A percentile compares a stretch with the other conserved stretches of the same genome.
phyloP scores from a whole-genome alignment of 768 basidiomycete species.

The Lactifluus rugatus region DNA sequence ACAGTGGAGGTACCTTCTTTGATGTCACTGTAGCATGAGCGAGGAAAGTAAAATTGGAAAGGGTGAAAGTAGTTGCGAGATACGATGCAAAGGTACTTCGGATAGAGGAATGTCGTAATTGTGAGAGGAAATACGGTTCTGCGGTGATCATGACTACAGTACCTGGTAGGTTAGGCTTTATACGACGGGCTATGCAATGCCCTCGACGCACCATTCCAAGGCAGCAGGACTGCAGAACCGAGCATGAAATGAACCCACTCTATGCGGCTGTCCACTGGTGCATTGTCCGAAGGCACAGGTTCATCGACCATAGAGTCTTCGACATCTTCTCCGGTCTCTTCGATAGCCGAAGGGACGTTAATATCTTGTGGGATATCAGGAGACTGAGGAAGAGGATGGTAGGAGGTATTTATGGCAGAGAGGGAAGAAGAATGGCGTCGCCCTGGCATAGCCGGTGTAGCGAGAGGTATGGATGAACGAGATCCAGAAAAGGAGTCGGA shows the following conservation, averaged over 20 bases:
- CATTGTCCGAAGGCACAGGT: background rate
- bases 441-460: background rate
- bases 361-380: background rate
- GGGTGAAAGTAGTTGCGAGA: constrained; percentile 40
- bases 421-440: constrained; percentile 11
- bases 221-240: constrained; percentile 70
- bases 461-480: background rate
- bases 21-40: constrained; percentile 64
- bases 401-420: constrained; percentile 5
- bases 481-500: background rate
- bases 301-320: constrained; percentile 1
- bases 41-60: constrained; percentile 58
- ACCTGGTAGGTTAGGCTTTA: background rate
- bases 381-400: constrained; percentile 12
- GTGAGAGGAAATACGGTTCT: constrained; percentile 68
- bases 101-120: constrained; percentile 51
- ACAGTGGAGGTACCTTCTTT: constrained; percentile 43
- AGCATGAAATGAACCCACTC: constrained; percentile 62
- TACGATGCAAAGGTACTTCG: constrained; percentile 40
- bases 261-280: constrained; percentile 36
- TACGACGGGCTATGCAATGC: background rate
- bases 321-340: constrained; percentile 11
- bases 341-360: constrained; percentile 3
- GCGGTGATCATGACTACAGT: constrained; percentile 76
- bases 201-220: constrained; percentile 73